A percentile compares a stretch with the other conserved stretches of the same genome.
These are phyloP conservation scores for Mycena venus DNA, from an alignment of 768 basidiomycete genomes.

Conservation along the genomic window DNA sequence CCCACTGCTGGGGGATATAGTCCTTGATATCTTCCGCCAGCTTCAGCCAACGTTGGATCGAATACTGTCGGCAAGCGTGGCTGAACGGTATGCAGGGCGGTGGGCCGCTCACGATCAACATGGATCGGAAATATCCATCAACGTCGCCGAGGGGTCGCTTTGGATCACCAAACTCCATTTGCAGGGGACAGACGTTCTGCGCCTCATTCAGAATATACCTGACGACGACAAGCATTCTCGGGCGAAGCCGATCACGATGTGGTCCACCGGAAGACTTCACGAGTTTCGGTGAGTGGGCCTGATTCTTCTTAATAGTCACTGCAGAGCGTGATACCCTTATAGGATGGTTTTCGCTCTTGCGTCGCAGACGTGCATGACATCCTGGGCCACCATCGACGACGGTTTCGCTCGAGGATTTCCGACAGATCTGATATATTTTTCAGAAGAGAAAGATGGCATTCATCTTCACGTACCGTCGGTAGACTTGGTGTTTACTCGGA, in stretches of 20 bases:
- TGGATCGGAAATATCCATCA: slow-evolving; percentile 23
- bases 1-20: slow-evolving; percentile 28
- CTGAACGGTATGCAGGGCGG: slow-evolving; percentile 15
- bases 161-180: slow-evolving; percentile 26
- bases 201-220: slow-evolving; percentile 21
- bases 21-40: slow-evolving; percentile 23
- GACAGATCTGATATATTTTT: slow-evolving; percentile 28
- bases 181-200: slow-evolving; percentile 34
- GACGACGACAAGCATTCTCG: background rate
- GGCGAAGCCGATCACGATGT: slow-evolving; percentile 23
- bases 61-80: background rate
- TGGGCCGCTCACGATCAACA: slow-evolving; percentile 9
- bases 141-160: slow-evolving; percentile 30
- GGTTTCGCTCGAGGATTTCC: slow-evolving; percentile 31
- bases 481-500: slow-evolving; percentile 7
- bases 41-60: slow-evolving; percentile 41
- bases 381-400: slow-evolving; percentile 32
- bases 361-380: slow-evolving; percentile 21
- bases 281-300: slow-evolving; percentile 29
- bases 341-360: slow-evolving; percentile 29
- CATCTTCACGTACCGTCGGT: slow-evolving; percentile 30
- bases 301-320: background rate
- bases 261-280: slow-evolving; percentile 28
- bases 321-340: background rate
- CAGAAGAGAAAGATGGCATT: background rate